Evolutionary conservation across 2,329 filamentous ascomycete species (phyloP).

Genomic region (Colletotrichum brevisporum): DNA sequence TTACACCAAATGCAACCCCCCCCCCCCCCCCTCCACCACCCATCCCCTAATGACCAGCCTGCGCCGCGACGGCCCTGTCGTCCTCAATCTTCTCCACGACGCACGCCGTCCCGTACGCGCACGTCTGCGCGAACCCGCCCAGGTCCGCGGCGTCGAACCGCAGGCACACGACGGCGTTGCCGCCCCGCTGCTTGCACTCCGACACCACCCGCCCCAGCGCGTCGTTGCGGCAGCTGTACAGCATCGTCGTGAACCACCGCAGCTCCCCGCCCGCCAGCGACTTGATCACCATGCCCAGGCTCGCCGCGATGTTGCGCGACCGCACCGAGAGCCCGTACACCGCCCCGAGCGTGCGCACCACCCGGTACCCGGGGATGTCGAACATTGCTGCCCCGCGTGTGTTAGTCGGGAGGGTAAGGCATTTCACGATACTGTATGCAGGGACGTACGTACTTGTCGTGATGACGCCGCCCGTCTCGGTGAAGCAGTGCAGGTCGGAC

Average conservation of each 20-base stretch:
- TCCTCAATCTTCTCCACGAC: conserved; percentile 69
- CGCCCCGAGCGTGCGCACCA: conserved; percentile 70
- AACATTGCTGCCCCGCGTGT: conserved; percentile 63
- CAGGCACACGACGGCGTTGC: conserved; percentile 72
- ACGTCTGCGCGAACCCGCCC: conserved; percentile 70
- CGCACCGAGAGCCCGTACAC: conserved; percentile 71
- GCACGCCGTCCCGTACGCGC: conserved; percentile 72
- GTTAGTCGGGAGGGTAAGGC: neutral
- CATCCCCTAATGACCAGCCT: neutral
- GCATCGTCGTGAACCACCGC: conserved; percentile 70
- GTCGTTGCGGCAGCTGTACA: conserved; percentile 72
- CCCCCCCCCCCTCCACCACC: neutral
- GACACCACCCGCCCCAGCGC: conserved; percentile 69
- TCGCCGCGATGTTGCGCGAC: conserved; percentile 71
- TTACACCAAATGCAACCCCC: neutral
- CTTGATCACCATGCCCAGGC: conserved; percentile 69
- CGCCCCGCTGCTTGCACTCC: conserved; percentile 70
- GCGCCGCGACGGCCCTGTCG: conserved; percentile 33
- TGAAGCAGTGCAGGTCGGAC: conserved; percentile 70
- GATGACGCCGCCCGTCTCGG: conserved; percentile 73
- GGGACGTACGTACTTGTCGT: conserved; percentile 61
- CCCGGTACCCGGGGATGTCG: conserved; percentile 72
- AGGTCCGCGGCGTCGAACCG: conserved; percentile 71
- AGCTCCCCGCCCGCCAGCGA: conserved; percentile 72
- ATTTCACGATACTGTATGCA: neutral